Conservation (phyloP, 2,329 filamentous ascomycete genomes). For the Penicillium capsulatum region DNA sequence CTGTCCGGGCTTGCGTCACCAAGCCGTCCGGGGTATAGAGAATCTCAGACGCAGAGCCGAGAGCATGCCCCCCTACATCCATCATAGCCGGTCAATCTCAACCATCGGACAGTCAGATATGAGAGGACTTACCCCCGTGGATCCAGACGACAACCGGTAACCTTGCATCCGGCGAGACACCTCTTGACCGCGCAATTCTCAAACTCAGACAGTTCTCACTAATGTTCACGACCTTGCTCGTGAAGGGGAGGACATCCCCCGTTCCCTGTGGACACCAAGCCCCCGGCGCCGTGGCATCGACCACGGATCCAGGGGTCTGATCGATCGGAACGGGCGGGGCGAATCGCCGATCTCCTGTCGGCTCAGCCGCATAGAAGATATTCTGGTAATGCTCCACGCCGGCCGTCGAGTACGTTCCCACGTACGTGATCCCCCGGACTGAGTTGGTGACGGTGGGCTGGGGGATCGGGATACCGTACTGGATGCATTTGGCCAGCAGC, state of each 20-base stretch:
- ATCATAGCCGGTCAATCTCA: background rate
- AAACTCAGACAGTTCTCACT: constrained; percentile 21
- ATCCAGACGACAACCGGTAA: constrained; percentile 16
- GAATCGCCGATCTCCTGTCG: constrained; percentile 13
- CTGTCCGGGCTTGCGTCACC: constrained; percentile 4
- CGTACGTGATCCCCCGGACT: constrained; percentile 8
- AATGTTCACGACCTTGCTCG: constrained; percentile 14
- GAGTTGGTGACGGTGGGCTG: constrained; percentile 3
- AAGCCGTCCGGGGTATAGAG: constrained; percentile 15
- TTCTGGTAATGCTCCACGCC: constrained; percentile 18
- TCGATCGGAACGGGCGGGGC: constrained; percentile 11
- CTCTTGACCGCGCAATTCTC: constrained; percentile 8
- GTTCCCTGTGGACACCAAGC: constrained; percentile 19
- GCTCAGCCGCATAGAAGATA: constrained; percentile 18
- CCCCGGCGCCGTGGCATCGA: constrained; percentile 14
- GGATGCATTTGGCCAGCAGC: background rate
- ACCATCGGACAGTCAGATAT: background rate
- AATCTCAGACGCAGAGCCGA: constrained; percentile 14
- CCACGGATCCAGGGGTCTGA: constrained; percentile 9
- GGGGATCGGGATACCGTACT: background rate
- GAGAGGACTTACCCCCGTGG: constrained; percentile 11
- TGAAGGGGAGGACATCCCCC: constrained; percentile 18
- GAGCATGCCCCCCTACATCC: constrained; percentile 12
- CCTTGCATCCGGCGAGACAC: background rate
- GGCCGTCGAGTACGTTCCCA: constrained; percentile 4